Conservation (phyloP, 257 asterid genomes). For the Scutellaria barbata region DNA sequence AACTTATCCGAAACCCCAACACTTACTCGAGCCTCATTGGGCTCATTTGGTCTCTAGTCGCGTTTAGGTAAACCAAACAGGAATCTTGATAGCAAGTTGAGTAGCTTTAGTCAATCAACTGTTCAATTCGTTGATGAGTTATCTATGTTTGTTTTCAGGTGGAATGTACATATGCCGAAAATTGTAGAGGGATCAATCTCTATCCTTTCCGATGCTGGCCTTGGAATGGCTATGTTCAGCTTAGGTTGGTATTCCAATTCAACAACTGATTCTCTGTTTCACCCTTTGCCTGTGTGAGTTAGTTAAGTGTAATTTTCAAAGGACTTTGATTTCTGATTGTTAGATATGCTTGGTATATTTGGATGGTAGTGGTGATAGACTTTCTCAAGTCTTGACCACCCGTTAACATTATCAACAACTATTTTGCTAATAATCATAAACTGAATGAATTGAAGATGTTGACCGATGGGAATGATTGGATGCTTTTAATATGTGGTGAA, state of each 20-base stretch:
- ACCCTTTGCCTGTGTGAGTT: not conserved
- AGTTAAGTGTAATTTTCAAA: not conserved
- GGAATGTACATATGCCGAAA: constrained; percentile 86
- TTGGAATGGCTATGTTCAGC: constrained; percentile 98
- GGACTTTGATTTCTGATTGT: not conserved
- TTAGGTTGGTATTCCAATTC: constrained; percentile 58
- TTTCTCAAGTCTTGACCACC: constrained; percentile 33
- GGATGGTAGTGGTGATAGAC: not conserved
- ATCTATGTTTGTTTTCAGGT: constrained; percentile 52
- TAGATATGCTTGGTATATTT: not conserved
- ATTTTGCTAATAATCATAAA: not conserved
- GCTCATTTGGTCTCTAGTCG: constrained; percentile 78
- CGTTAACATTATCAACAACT: constrained; percentile 31
- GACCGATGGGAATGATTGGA: no score
- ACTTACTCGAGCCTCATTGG: constrained; percentile 94
- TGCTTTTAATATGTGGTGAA: no score
- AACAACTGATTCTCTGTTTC: not conserved
- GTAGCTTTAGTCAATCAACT: not conserved
- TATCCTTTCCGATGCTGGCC: constrained; percentile 93
- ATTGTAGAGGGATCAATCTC: constrained; percentile 69
- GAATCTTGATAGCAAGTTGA: not conserved
- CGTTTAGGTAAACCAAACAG: constrained; percentile 60
- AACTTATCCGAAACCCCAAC: constrained; percentile 92
- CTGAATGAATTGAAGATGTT: constrained; percentile 4
- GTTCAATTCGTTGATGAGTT: constrained; percentile 14